Conservation (phyloP, 495 filamentous ascomycete genomes). For the Penicillium crystallinum region DNA sequence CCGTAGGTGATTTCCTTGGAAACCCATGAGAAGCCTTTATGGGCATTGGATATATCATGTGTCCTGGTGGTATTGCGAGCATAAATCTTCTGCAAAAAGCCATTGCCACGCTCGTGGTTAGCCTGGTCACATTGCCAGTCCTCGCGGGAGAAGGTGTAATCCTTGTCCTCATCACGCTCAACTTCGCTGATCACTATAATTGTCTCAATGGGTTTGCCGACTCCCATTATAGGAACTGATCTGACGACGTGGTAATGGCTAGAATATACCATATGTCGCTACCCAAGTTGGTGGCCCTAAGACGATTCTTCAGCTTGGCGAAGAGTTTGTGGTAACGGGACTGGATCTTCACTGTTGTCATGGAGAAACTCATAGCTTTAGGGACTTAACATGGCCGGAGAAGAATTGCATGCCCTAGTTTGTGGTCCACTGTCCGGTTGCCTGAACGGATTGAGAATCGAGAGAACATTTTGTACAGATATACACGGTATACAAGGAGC, state of each 20-base stretch:
- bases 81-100: constrained; percentile 43
- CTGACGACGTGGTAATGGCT: constrained; percentile 47
- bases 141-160: constrained; percentile 44
- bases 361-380: constrained; percentile 14
- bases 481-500: background rate
- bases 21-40: constrained; percentile 44
- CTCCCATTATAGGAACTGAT: constrained; percentile 44
- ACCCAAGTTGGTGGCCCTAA: constrained; percentile 43
- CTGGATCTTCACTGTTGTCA: constrained; percentile 16
- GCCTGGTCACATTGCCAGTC: constrained; percentile 40
- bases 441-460: background rate
- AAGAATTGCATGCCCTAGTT: background rate
- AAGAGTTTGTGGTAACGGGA: constrained; percentile 41
- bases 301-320: constrained; percentile 45
- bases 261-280: constrained; percentile 55
- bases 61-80: constrained; percentile 31
- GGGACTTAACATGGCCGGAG: background rate
- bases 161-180: constrained; percentile 47
- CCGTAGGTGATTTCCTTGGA: constrained; percentile 51
- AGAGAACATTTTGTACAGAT: background rate
- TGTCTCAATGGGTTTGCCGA: constrained; percentile 50
- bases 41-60: constrained; percentile 41
- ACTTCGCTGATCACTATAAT: constrained; percentile 43
- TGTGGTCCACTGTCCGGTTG: background rate
- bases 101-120: constrained; percentile 41